These are phyloP conservation scores for Chenopodium berlandieri DNA, from an alignment of 148 eudicot genomes.

Conservation along the genomic window DNA sequence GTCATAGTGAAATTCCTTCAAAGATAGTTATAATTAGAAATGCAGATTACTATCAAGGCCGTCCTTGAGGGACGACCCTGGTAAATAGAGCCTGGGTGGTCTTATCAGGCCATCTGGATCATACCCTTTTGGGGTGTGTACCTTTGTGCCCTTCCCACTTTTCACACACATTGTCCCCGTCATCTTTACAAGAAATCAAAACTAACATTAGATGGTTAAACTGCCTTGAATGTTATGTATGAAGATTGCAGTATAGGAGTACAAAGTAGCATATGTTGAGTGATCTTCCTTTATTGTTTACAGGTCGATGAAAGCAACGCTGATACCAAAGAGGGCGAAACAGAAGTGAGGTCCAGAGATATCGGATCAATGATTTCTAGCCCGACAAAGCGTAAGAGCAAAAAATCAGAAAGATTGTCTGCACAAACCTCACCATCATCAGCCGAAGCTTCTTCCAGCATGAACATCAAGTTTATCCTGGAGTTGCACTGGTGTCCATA, in stretches of 20 bases:
- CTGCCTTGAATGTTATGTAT: too few species aligned
- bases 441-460: conserved; percentile 40
- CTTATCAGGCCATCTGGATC: too few species aligned
- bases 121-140: too few species aligned
- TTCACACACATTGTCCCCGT: too few species aligned
- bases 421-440: conserved; percentile 40
- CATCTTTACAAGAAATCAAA: too few species aligned
- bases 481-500: conserved; percentile 78
- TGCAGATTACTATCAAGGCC: background rate
- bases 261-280: background rate
- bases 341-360: conserved; percentile 69
- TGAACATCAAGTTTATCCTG: conserved; percentile 54
- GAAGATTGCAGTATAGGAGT: background rate
- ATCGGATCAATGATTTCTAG: conserved; percentile 45
- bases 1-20: background rate
- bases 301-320: conserved; percentile 30
- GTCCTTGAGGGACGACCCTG: background rate
- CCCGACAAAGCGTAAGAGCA: conserved; percentile 66
- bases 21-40: background rate
- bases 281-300: background rate
- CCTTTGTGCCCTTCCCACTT: too few species aligned
- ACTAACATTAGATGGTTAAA: too few species aligned
- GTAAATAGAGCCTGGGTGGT: background rate
- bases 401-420: conserved; percentile 53
- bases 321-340: conserved; percentile 31